Evolutionary conservation across 169 alveolate species (phyloP).

Genomic region (Toxoplasma gondii): DNA sequence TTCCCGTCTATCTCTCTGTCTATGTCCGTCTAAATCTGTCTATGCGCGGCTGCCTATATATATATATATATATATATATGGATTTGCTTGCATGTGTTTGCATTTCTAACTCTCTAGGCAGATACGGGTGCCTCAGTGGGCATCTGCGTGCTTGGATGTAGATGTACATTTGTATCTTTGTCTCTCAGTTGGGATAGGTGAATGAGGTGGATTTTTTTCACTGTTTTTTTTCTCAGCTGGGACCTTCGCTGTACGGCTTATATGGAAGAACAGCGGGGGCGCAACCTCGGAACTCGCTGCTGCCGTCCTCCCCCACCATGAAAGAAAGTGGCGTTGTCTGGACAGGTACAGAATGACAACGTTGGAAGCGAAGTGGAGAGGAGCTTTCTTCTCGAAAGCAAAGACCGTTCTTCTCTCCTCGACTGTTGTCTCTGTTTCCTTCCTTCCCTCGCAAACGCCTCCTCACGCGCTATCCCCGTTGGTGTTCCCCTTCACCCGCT

Average conservation of each 20-base stretch:
- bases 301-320: conserved; percentile 25
- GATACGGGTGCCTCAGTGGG: no score
- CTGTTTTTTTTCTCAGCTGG: conserved; percentile 29
- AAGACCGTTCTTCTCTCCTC: not conserved
- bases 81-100: no score
- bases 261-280: conserved; percentile 59
- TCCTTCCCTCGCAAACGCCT: no score
- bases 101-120: no score
- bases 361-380: not conserved
- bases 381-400: not conserved
- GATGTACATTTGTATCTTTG: not conserved
- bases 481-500: not conserved
- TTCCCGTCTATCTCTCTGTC: not conserved
- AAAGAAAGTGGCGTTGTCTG: conserved; percentile 47
- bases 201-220: no score
- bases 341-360: conserved; percentile 29
- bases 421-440: not conserved
- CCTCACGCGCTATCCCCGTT: no score
- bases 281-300: conserved; percentile 30
- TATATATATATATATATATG: not conserved
- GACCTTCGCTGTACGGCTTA: conserved; percentile 57
- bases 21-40: not conserved
- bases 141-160: no score
- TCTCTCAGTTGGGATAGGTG: not conserved
- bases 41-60: not conserved